A percentile compares a stretch with the other conserved stretches of the same genome.
Evolutionary conservation across 192 early-diverging fungal species (phyloP).

Genomic region (Coemansia guatemalensis): DNA sequence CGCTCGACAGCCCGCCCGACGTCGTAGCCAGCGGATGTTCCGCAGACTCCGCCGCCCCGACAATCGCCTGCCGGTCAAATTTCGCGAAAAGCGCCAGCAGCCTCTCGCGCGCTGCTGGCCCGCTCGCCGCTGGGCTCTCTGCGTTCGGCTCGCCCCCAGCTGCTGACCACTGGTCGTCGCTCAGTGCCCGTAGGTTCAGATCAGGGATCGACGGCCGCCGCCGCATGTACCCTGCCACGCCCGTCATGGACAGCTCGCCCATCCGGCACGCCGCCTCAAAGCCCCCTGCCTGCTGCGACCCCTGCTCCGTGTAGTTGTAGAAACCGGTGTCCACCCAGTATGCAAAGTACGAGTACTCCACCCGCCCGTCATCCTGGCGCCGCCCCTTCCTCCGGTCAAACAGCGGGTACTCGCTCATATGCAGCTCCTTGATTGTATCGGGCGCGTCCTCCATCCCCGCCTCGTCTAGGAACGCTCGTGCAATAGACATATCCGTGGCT

Average conservation of each 20-base stretch:
- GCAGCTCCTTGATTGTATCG: conserved; percentile 23
- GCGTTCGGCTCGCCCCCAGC: background rate
- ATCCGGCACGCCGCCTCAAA: conserved; percentile 40
- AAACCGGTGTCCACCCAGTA: conserved; percentile 94
- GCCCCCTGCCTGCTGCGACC: conserved; percentile 6
- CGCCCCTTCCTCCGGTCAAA: conserved; percentile 3
- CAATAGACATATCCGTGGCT: conserved; percentile 6
- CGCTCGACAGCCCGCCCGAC: background rate
- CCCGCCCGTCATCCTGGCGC: conserved; percentile 30
- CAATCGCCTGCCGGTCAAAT: conserved; percentile 41
- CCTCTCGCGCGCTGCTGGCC: conserved; percentile 7
- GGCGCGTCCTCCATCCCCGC: conserved; percentile 27
- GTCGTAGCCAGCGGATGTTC: background rate
- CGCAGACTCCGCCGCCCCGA: conserved; percentile 4
- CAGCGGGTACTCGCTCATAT: conserved; percentile 21
- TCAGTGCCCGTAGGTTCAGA: conserved; percentile 17
- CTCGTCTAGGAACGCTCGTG: conserved; percentile 12
- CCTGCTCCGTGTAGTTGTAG: conserved; percentile 57
- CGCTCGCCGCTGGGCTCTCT: background rate
- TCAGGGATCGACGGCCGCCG: conserved; percentile 23
- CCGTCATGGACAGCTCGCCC: conserved; percentile 33
- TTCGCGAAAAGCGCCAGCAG: conserved; percentile 34
- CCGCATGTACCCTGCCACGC: conserved; percentile 36
- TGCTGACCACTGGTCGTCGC: conserved; percentile 7
- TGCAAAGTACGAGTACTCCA: conserved; percentile 61